These are phyloP conservation scores for Ceratocystis papillata DNA, from an alignment of 2,329 filamentous ascomycete genomes.

Conservation along the genomic window DNA sequence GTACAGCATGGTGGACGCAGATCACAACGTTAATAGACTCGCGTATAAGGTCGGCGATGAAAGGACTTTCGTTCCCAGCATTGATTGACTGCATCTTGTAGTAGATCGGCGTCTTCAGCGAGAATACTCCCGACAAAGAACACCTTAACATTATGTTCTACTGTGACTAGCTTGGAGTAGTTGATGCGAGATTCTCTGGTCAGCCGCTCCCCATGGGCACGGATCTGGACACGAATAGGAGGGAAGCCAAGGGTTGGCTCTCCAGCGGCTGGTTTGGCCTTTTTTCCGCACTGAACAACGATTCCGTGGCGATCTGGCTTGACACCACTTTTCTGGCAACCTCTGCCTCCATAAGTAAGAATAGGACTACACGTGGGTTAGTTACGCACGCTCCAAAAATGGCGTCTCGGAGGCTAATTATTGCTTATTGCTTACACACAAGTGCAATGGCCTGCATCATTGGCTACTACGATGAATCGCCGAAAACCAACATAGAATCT, in stretches of 20 bases:
- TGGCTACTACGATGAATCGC: conserved; percentile 45
- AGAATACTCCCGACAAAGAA: conserved; percentile 44
- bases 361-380: no score
- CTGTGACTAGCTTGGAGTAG: conserved; percentile 45
- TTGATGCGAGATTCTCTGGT: conserved; percentile 45
- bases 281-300: no score
- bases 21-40: no score
- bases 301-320: no score
- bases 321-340: no score
- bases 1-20: no score
- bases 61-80: conserved; percentile 41
- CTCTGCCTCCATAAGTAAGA: no score
- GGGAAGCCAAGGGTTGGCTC: conserved; percentile 42
- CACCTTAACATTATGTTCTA: conserved; percentile 49
- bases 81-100: conserved; percentile 38
- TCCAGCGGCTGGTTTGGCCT: conserved; percentile 28
- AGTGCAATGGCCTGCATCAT: conserved; percentile 42
- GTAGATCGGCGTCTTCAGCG: conserved; percentile 34
- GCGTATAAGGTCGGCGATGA: conserved; percentile 26
- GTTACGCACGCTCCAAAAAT: no score
- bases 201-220: conserved; percentile 37
- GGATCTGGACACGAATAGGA: conserved; percentile 38
- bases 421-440: conserved; percentile 41
- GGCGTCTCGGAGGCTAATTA: conserved; percentile 27
- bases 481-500: conserved; percentile 42